Base-by-base conservation (phyloP, 1,139 yeast species). In the Kodamaea sp. region DNA sequence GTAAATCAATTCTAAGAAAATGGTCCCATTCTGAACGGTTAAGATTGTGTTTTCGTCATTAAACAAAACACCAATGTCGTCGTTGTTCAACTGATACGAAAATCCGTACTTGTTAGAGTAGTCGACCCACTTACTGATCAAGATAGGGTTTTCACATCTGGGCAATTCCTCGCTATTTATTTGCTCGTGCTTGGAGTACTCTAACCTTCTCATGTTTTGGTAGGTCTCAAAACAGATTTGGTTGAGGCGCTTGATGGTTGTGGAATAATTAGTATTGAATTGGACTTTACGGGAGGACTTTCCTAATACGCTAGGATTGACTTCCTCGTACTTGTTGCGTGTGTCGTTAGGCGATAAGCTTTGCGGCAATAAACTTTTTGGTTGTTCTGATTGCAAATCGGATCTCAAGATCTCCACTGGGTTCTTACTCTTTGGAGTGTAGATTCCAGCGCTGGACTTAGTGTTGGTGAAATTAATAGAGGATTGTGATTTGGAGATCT, bases 41-140 rank as follows among this genome's bases (percentile, higher is more conserved):
- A 89, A 70, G 46, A 89, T 77, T 7, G 95, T 83, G 38, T 85
- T 81, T 21, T 86, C 85, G 51, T 86, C 92, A 50, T 87, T 86
- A 61, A 88, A 89, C 39, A 85, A 70, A 7, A 89, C 96, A n/a
- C 97, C 97, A 42, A 88, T 86, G 48, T 86, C 88, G 41, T 89
- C 94, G 37, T 90, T 85, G 22, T 92, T 86, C 37, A 92, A 67
- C 58, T 92, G 96, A 59, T 92, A 92, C 5, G 96, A 87, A 53
- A 94, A 84, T 1, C 99, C 99, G 60, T 90, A 95, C 55, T 86
- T 88, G 64, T 90, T 89, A 26, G 96, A 86, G 58, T 92, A 92
- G 59, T 94, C 98, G 20, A 94, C 98, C 99, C 99, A 94, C 58
- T 90, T 90, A 44, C 95, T 84, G 32, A 92, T 83, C 43, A 87